A percentile compares a stretch with the other conserved stretches of the same genome.
phyloP scores from a whole-genome alignment of 345 rosid species.

The Gossypium turneri region DNA sequence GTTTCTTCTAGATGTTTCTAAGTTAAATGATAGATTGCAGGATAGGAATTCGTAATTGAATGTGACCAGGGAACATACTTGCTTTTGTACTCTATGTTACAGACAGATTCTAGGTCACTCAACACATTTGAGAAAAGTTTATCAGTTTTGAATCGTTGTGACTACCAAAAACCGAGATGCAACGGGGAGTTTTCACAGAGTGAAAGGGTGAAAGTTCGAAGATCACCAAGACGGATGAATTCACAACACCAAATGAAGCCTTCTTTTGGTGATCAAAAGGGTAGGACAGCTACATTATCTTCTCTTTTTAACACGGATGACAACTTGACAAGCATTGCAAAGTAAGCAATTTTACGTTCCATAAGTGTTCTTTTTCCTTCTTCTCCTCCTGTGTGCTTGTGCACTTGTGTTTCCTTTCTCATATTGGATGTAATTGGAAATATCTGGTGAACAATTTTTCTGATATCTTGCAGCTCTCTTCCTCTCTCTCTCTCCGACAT shows the following conservation, averaged over 20 bases:
- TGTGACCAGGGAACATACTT: conserved; percentile 9
- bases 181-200: conserved; percentile 26
- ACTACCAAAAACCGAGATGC: conserved; percentile 23
- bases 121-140: conserved; percentile 38
- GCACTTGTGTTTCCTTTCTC: neutral
- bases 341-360: conserved; percentile 29
- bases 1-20: conserved; percentile 14
- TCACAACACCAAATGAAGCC: conserved; percentile 23
- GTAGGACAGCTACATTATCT: conserved; percentile 26
- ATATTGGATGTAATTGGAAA: neutral
- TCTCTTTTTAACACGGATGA: conserved; percentile 26
- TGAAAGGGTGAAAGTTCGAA: conserved; percentile 18
- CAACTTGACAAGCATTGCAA: conserved; percentile 16
- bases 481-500: neutral
- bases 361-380: neutral
- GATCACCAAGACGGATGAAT: conserved; percentile 33
- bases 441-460: neutral
- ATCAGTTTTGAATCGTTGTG: conserved; percentile 21
- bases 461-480: neutral
- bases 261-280: conserved; percentile 23
- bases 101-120: conserved; percentile 36
- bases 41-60: neutral
- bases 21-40: conserved; percentile 9
- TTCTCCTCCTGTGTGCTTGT: neutral
- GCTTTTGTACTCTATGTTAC: conserved; percentile 28